Evolutionary conservation across 2,329 filamentous ascomycete species (phyloP).

Genomic region (Colletotrichum aenigma): DNA sequence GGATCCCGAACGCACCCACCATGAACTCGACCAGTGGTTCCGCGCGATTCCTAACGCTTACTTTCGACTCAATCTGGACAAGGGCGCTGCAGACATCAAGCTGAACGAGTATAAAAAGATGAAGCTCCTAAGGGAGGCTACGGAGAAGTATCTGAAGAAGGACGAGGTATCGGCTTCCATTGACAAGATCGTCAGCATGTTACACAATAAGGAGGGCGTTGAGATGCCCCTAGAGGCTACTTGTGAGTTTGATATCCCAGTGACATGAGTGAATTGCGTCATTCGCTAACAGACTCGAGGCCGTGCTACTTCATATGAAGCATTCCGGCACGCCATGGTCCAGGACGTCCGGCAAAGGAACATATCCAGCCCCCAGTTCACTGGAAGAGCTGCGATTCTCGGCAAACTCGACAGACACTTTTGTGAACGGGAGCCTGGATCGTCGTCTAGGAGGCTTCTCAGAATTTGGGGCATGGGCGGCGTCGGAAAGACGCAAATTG

Average conservation of each 20-base stretch:
- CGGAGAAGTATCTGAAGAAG: constrained; percentile 24
- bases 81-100: constrained; percentile 24
- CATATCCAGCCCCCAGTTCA: constrained; percentile 20
- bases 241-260: constrained; percentile 18
- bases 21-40: constrained; percentile 18
- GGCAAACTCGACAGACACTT: constrained; percentile 16
- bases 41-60: constrained; percentile 23
- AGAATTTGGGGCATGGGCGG: constrained; percentile 32
- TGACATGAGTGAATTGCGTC: not conserved
- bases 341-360: not conserved
- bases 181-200: constrained; percentile 22
- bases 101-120: constrained; percentile 31
- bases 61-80: constrained; percentile 32
- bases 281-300: not conserved
- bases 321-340: not conserved
- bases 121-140: constrained; percentile 23
- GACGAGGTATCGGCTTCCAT: constrained; percentile 18
- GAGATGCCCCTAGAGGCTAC: constrained; percentile 23
- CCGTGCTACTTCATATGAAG: constrained; percentile 2
- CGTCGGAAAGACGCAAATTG: constrained; percentile 35
- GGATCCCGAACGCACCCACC: constrained; percentile 25
- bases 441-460: constrained; percentile 21
- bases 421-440: constrained; percentile 6
- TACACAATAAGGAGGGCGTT: constrained; percentile 8
- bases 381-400: constrained; percentile 28